These are phyloP conservation scores for Tylopilus vinaceipallidus DNA, from an alignment of 768 basidiomycete genomes.

Conservation along the genomic window DNA sequence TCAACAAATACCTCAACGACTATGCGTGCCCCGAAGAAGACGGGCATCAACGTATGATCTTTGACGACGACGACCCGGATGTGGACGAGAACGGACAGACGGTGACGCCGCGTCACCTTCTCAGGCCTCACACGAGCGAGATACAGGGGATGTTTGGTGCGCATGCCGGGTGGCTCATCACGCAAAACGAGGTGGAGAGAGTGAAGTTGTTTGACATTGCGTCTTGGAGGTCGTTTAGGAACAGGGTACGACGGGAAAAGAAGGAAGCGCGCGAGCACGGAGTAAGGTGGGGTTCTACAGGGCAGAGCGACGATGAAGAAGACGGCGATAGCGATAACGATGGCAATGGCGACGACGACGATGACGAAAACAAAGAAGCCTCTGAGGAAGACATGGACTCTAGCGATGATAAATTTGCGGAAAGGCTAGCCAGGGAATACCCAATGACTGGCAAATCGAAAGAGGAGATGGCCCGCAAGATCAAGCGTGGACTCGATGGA, in stretches of 20 bases:
- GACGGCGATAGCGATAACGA: too few relatives aligned
- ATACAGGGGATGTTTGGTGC: constrained; percentile 50
- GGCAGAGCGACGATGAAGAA: constrained; percentile 8
- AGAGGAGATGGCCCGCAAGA: constrained; percentile 15
- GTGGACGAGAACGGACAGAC: constrained; percentile 29
- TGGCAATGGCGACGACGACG: too few relatives aligned
- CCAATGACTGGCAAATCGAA: constrained; percentile 31
- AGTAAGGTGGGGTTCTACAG: constrained; percentile 23
- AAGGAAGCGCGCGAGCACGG: constrained; percentile 28
- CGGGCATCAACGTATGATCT: constrained; percentile 34
- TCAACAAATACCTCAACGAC: constrained; percentile 38
- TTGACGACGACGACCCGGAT: constrained; percentile 31
- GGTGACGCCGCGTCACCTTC: constrained; percentile 39
- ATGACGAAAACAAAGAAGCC: constrained; percentile 1
- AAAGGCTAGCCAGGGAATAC: constrained; percentile 18
- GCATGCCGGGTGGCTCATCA: constrained; percentile 59
- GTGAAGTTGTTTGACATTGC: constrained; percentile 39
- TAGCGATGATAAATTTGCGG: neutral
- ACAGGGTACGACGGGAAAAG: constrained; percentile 30
- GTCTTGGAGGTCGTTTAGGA: constrained; percentile 49
- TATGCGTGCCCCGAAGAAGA: constrained; percentile 30
- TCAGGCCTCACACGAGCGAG: constrained; percentile 50
- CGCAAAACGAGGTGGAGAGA: constrained; percentile 39
- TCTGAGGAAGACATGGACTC: constrained; percentile 8
- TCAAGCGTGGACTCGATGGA: constrained; percentile 17